phyloP scores from a whole-genome alignment of 495 filamentous ascomycete genomes.

The Cercophora sp. region DNA sequence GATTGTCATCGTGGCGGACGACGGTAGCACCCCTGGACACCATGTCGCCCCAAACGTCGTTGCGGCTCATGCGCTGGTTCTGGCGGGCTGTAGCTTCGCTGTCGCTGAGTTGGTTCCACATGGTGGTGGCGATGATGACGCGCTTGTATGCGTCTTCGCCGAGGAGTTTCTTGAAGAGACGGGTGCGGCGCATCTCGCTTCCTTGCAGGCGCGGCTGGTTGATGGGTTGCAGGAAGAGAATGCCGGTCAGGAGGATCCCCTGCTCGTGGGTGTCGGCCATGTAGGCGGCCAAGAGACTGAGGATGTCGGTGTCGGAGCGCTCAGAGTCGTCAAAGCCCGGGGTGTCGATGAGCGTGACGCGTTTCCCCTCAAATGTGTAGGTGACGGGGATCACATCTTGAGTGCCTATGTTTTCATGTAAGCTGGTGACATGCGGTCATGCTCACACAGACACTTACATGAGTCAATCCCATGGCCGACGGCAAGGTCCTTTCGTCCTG shows the following conservation, averaged over 20 bases:
- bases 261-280: conserved; percentile 27
- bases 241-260: conserved; percentile 25
- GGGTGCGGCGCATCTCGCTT: conserved; percentile 31
- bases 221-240: conserved; percentile 47
- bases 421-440: not conserved
- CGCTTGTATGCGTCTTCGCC: conserved; percentile 33
- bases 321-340: conserved; percentile 49
- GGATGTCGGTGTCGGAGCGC: conserved; percentile 37
- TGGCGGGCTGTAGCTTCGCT: conserved; percentile 16
- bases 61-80: conserved; percentile 20
- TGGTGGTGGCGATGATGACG: conserved; percentile 41
- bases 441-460: conserved; percentile 3
- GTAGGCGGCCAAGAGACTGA: conserved; percentile 32
- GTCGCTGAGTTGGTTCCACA: conserved; percentile 33
- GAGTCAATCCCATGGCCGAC: conserved; percentile 18
- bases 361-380: conserved; percentile 16
- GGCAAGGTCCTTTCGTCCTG: conserved; percentile 9
- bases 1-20: conserved; percentile 16
- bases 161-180: conserved; percentile 41
- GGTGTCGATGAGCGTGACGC: conserved; percentile 42
- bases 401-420: conserved; percentile 15
- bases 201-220: conserved; percentile 32
- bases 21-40: conserved; percentile 19
- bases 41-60: conserved; percentile 35
- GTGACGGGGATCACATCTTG: conserved; percentile 11